phyloP scores from a whole-genome alignment of 2,329 filamentous ascomycete genomes.

The Cytospora piceae region DNA sequence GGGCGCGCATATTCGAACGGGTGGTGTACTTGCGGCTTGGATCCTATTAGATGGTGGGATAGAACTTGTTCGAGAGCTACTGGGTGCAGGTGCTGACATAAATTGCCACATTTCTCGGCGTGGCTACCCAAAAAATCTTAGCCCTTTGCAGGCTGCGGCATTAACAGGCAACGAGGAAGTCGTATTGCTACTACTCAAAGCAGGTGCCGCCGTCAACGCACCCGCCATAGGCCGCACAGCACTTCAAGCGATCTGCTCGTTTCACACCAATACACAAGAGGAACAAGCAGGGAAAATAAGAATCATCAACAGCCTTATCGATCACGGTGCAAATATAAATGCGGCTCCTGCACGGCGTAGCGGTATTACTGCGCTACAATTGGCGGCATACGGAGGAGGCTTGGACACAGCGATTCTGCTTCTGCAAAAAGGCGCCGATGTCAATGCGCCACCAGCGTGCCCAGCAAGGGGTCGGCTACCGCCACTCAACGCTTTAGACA shows the following conservation, averaged over 20 bases:
- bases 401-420: neutral
- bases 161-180: neutral
- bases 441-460: conserved; percentile 7
- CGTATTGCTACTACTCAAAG: neutral
- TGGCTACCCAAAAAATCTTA: neutral
- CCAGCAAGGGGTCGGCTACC: no score
- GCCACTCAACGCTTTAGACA: neutral
- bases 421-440: neutral
- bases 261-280: neutral
- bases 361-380: neutral
- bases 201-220: conserved; percentile 4
- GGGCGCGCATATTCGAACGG: neutral
- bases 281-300: conserved; percentile 7
- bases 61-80: neutral
- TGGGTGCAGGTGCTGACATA: neutral
- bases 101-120: neutral
- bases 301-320: neutral
- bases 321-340: conserved; percentile 1
- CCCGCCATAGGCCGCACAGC: neutral
- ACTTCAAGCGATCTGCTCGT: neutral
- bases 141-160: neutral
- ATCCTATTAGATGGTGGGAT: neutral
- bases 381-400: neutral
- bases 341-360: neutral
- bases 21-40: neutral